These are phyloP conservation scores for Phylloporus arenicola DNA, from an alignment of 768 basidiomycete species.

Conservation along the genomic window DNA sequence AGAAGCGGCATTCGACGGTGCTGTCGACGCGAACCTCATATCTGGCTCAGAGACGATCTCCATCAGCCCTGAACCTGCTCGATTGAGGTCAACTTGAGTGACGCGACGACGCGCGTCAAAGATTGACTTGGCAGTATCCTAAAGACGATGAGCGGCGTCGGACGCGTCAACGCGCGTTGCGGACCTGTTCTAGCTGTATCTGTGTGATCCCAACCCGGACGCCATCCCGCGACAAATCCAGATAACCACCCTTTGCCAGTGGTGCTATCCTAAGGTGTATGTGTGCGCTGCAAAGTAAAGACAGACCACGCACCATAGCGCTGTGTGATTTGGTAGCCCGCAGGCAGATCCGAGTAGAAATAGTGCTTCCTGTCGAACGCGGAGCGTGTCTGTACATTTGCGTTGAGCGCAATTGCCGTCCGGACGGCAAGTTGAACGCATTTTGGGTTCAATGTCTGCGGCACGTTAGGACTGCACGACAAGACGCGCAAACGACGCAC, in stretches of 20 bases:
- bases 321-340: constrained; percentile 97
- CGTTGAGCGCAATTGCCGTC: constrained; percentile 72
- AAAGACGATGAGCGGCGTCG: neutral
- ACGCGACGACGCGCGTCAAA: constrained; percentile 45
- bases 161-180: constrained; percentile 9
- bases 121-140: constrained; percentile 92
- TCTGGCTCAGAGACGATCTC: constrained; percentile 96
- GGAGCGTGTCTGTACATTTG: constrained; percentile 60
- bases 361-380: constrained; percentile 98
- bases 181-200: constrained; percentile 91
- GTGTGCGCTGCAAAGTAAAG: neutral
- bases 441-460: constrained; percentile 46
- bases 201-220: constrained; percentile 79
- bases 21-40: constrained; percentile 45
- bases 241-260: constrained; percentile 61
- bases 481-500: constrained; percentile 39
- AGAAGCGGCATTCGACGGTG: neutral
- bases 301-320: constrained; percentile 63
- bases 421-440: constrained; percentile 77
- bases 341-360: constrained; percentile 91
- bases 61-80: constrained; percentile 86
- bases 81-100: constrained; percentile 78
- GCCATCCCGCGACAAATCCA: constrained; percentile 41
- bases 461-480: neutral
- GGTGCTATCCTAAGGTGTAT: constrained; percentile 49